Evolutionary conservation across 2,329 filamentous ascomycete species (phyloP).

Genomic region (Aspergillus sp.): DNA sequence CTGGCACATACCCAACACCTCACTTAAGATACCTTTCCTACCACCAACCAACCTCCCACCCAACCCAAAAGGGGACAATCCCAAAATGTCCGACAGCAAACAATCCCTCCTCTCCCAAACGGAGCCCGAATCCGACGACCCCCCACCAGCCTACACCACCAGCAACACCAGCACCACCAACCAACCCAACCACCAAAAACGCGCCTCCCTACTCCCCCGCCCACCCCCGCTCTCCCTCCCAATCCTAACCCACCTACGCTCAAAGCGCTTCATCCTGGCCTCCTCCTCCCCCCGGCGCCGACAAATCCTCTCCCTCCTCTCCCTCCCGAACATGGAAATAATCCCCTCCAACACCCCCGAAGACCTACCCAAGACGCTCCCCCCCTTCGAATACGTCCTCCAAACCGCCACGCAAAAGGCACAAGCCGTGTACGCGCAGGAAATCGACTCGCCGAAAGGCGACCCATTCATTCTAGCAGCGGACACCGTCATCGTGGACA

Average conservation of each 20-base stretch:
- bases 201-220: slow-evolving; percentile 32
- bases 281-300: slow-evolving; percentile 84
- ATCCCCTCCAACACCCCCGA: slow-evolving; percentile 81
- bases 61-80: background rate
- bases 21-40: background rate
- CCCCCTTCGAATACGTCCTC: slow-evolving; percentile 87
- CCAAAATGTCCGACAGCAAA: slow-evolving; percentile 35
- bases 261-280: slow-evolving; percentile 82
- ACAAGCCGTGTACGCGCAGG: slow-evolving; percentile 67
- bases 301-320: slow-evolving; percentile 76
- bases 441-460: slow-evolving; percentile 58
- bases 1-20: too few species aligned
- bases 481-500: slow-evolving; percentile 81
- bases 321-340: slow-evolving; percentile 79
- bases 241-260: slow-evolving; percentile 72
- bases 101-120: slow-evolving; percentile 24
- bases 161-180: slow-evolving; percentile 10
- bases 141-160: slow-evolving; percentile 40
- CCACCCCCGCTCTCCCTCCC: slow-evolving; percentile 72
- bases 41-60: background rate
- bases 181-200: slow-evolving; percentile 15
- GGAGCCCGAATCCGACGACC: slow-evolving; percentile 21
- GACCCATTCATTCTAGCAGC: slow-evolving; percentile 89
- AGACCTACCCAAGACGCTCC: slow-evolving; percentile 76
- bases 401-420: slow-evolving; percentile 84